phyloP scores from a whole-genome alignment of 2,329 filamentous ascomycete species.

The Knufia petricola region DNA sequence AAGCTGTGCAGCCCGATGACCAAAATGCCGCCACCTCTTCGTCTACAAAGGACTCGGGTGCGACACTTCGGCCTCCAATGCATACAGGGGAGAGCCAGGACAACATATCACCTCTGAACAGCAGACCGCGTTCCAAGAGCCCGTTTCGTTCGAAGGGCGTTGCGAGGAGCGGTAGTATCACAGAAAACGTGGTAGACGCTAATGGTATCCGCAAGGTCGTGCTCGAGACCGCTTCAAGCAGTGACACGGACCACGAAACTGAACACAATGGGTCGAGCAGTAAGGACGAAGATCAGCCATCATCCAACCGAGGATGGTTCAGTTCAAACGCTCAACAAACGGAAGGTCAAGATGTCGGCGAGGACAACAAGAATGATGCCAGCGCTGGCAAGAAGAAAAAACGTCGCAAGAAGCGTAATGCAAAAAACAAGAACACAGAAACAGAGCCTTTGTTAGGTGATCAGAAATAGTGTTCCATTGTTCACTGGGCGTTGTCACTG shows the following conservation, averaged over 20 bases:
- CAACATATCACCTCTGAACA: slow-evolving; percentile 22
- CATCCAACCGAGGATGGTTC: background rate
- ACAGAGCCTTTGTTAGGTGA: slow-evolving; percentile 10
- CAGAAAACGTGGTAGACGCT: slow-evolving; percentile 65
- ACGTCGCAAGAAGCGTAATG: slow-evolving; percentile 10
- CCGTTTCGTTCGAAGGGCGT: slow-evolving; percentile 36
- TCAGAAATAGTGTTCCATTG: slow-evolving; percentile 8
- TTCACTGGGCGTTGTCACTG: background rate
- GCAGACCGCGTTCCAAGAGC: slow-evolving; percentile 24
- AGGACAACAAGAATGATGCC: background rate
- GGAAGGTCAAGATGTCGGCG: background rate
- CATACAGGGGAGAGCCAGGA: slow-evolving; percentile 16
- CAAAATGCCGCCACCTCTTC: background rate
- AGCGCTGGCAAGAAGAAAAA: slow-evolving; percentile 10
- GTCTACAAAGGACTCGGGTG: background rate
- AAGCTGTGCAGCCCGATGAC: slow-evolving; percentile 22
- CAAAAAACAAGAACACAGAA: slow-evolving; percentile 5
- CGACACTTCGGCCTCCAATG: slow-evolving; percentile 9
- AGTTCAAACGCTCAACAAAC: background rate
- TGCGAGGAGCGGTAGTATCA: slow-evolving; percentile 66
- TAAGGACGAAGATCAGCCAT: background rate
- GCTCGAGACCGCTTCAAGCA: slow-evolving; percentile 56
- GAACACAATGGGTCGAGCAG: slow-evolving; percentile 19
- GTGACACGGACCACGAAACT: slow-evolving; percentile 34
- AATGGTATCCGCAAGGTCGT: slow-evolving; percentile 68